These are phyloP conservation scores for Kodamaea sp. DNA, from an alignment of 1,139 yeast genomes.

Conservation along the genomic window DNA sequence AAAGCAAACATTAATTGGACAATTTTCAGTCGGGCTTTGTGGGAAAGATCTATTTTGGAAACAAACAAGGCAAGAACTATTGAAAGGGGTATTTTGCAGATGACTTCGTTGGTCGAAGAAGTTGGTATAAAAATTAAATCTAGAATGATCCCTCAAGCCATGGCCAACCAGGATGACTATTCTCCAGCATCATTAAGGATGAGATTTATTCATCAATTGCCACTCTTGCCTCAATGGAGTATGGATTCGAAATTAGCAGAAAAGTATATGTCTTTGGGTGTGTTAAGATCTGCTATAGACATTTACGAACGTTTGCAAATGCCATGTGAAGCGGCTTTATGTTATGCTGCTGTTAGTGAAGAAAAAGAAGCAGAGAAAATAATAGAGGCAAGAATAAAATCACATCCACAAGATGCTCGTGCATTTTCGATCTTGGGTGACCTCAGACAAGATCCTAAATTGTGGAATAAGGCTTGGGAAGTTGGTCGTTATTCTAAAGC, in stretches of 20 bases:
- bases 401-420: constrained; percentile 74
- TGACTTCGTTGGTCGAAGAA: constrained; percentile 90
- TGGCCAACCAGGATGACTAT: constrained; percentile 22
- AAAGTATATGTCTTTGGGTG: constrained; percentile 82
- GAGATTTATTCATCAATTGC: constrained; percentile 68
- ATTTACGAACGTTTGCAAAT: constrained; percentile 78
- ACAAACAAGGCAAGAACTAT: constrained; percentile 78
- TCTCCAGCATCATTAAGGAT: constrained; percentile 50
- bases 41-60: constrained; percentile 88
- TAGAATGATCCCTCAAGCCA: constrained; percentile 54
- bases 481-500: constrained; percentile 81
- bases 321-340: constrained; percentile 82
- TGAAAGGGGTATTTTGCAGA: constrained; percentile 90
- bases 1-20: constrained; percentile 62
- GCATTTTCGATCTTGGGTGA: constrained; percentile 87
- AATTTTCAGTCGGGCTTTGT: constrained; percentile 74
- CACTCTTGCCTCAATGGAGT: constrained; percentile 81
- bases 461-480: constrained; percentile 89
- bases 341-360: constrained; percentile 84
- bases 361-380: constrained; percentile 63
- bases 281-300: constrained; percentile 81
- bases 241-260: constrained; percentile 84
- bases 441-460: constrained; percentile 66
- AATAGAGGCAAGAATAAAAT: constrained; percentile 49
- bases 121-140: constrained; percentile 67